Percentiles rank a stretch among this genome's conserved stretches.
Evolutionary conservation across 1,284 basidiomycete species (phyloP).

Genomic region (Fomitiporia mediterranea): DNA sequence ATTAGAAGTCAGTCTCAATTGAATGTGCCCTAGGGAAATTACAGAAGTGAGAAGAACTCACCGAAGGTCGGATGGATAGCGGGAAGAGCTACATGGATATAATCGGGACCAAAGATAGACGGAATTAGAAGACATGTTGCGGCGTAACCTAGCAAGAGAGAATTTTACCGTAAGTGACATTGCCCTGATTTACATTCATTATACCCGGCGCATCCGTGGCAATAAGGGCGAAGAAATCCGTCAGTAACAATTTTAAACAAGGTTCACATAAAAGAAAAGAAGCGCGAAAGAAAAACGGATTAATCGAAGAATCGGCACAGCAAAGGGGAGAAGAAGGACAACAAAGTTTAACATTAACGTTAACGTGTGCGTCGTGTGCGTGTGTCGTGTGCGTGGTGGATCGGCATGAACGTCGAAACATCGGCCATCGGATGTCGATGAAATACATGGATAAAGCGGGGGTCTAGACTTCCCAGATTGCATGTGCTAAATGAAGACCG

Average conservation of each 20-base stretch:
- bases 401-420: neutral
- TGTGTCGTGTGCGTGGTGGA: neutral
- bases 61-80: conserved; percentile 27
- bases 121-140: conserved; percentile 7
- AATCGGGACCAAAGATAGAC: neutral
- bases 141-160: conserved; percentile 33
- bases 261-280: neutral
- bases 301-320: too few relatives aligned
- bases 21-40: too few relatives aligned
- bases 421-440: neutral
- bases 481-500: neutral
- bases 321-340: neutral
- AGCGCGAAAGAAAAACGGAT: too few relatives aligned
- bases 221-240: neutral
- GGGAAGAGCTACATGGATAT: conserved; percentile 22
- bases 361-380: too few relatives aligned
- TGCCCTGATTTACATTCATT: conserved; percentile 42
- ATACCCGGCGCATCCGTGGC: neutral
- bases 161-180: conserved; percentile 50
- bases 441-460: too few relatives aligned
- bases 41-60: too few relatives aligned
- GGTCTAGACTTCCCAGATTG: too few relatives aligned
- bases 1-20: too few relatives aligned
- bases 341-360: neutral
- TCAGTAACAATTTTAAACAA: neutral